Evolutionary conservation across 345 rosid genomes (phyloP), one percentile per base, ranked within the genome.

Genomic region (Ceriops tagal): DNA sequence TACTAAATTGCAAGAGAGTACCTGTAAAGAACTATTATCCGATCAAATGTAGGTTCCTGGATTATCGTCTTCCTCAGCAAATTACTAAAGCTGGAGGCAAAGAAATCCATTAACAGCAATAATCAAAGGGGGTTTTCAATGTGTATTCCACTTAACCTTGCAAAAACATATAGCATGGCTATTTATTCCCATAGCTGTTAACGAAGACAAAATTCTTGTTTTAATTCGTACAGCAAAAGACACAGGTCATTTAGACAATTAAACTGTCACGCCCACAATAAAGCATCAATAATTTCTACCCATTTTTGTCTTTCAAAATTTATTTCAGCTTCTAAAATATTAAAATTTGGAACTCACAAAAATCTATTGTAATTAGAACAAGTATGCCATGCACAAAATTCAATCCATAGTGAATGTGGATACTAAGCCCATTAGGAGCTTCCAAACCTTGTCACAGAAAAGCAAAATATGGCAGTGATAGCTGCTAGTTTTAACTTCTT

Each of bases 1-100:
- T 43, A 43, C 13, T 43, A 43, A 43, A 43, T 43, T 43, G 5
- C 49, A 11, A 43, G 19, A 43, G 18, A 67, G 53, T 77, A 91
- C 98, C 98, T 86, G 83, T 93, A 93, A 66, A 93, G 84, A 63
- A 91, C 97, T 59, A 93, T 93, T 30, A 93, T 91, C 91, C 98
- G 87, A 73, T 93, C 96, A 70, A 93, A 93, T 28, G 97, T 85
- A 53, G 98, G 97, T 58, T 93, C 97, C 69, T 93, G 97, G 79
- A 93, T 89, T 6, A 89, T 85, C 71, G 84, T 86, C 86, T 83
- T 88, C 80, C 87, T 79, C 73, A 83, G 76, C 75, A 93, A 83
- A 75, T 82, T 88, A 71, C 78, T 66, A 27, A 87, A 35, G 78
- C 97, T 91, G 85, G 37, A 59, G 65, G 75, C 6, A 57, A 49